Conservation (phyloP, 164 flowering plant species). For the Liriodendron chinense region DNA sequence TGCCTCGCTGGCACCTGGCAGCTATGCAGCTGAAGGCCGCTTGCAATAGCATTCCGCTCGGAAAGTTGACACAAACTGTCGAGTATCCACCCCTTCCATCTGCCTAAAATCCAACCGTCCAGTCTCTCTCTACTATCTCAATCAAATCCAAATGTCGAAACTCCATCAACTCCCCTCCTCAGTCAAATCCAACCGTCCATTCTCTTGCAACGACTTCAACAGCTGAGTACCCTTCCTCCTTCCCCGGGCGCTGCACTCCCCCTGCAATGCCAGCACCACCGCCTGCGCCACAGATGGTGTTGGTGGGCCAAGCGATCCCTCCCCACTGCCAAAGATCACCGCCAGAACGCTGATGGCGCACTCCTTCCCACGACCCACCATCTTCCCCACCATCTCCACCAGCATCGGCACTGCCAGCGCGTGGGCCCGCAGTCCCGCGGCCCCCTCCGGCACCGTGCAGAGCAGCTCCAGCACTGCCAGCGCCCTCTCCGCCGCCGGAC, state of each 20-base stretch:
- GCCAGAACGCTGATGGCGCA: slow-evolving; percentile 65
- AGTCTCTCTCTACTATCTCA: not conserved
- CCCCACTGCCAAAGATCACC: slow-evolving; percentile 35
- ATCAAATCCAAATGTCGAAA: not conserved
- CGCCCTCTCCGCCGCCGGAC: slow-evolving; percentile 68
- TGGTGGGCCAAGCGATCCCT: slow-evolving; percentile 40
- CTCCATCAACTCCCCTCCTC: slow-evolving; percentile 11
- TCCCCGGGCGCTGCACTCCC: slow-evolving; percentile 74
- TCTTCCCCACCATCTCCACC: slow-evolving; percentile 64
- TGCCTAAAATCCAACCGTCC: too few species aligned
- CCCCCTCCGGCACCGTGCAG: slow-evolving; percentile 79
- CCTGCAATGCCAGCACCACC: slow-evolving; percentile 69
- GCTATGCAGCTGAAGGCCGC: not conserved
- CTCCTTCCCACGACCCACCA: slow-evolving; percentile 68
- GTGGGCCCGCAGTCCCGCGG: slow-evolving; percentile 64
- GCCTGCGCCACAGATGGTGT: slow-evolving; percentile 79
- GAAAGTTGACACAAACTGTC: too few species aligned
- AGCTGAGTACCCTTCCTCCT: slow-evolving; percentile 76
- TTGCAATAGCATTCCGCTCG: not conserved
- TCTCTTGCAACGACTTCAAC: slow-evolving; percentile 49
- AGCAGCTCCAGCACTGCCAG: slow-evolving; percentile 80
- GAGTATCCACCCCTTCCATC: too few species aligned
- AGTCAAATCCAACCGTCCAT: slow-evolving; percentile 41
- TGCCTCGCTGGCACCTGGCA: not conserved
- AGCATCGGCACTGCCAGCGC: slow-evolving; percentile 86